Evolutionary conservation across 345 rosid genomes (phyloP).

Genomic region (Heritiera littoralis): DNA sequence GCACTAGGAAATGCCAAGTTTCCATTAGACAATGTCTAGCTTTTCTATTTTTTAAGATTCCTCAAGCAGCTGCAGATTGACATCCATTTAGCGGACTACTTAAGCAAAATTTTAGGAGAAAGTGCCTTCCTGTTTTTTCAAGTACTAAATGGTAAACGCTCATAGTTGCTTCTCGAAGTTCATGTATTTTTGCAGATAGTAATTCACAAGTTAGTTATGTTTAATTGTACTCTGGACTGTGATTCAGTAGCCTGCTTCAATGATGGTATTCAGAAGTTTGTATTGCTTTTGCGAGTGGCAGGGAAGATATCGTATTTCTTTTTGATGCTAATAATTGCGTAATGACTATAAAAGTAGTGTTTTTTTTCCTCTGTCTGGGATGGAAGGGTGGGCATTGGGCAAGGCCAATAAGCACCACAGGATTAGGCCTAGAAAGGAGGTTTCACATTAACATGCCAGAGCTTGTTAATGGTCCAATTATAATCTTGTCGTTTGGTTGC

Average conservation of each 20-base stretch:
- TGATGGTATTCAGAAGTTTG: neutral
- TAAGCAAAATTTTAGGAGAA: slow-evolving; percentile 7
- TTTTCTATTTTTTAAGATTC: neutral
- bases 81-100: slow-evolving; percentile 8
- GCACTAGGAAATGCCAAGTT: neutral
- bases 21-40: slow-evolving; percentile 2
- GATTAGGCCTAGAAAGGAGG: neutral
- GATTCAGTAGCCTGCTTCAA: neutral
- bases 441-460: neutral
- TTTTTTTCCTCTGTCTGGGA: neutral
- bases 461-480: neutral
- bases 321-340: neutral
- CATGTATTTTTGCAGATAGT: neutral
- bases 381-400: neutral
- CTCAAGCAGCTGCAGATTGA: neutral
- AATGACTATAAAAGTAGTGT: neutral
- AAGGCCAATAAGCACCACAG: neutral
- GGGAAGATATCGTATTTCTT: neutral
- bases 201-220: neutral
- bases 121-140: neutral
- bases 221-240: neutral
- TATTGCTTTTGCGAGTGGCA: neutral
- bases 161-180: neutral
- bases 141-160: neutral
- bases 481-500: neutral